Conservation (phyloP, 257 asterid species). For the Scutellaria barbata region DNA sequence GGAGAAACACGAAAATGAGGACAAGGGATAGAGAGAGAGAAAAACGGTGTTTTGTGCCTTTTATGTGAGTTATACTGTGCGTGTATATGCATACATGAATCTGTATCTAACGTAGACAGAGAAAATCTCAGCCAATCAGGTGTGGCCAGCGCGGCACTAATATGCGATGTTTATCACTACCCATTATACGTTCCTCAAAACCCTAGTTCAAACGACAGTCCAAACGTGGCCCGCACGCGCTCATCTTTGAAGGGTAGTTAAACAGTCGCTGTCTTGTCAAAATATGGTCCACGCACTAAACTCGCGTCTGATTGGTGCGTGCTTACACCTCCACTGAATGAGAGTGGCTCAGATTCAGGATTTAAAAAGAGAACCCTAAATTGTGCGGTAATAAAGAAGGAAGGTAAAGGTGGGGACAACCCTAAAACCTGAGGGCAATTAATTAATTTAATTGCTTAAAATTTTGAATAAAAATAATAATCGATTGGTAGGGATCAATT, state of each 20-base stretch:
- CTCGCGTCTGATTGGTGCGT: constrained; percentile 43
- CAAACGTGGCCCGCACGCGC: constrained; percentile 41
- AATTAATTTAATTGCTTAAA: constrained; percentile 11
- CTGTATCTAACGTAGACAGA: constrained; percentile 27
- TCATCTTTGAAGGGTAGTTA: background rate
- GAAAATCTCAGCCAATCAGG: constrained; percentile 35
- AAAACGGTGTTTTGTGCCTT: constrained; percentile 28
- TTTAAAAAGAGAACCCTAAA: constrained; percentile 51
- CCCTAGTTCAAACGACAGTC: constrained; percentile 53
- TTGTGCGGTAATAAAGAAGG: constrained; percentile 47
- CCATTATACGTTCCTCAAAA: constrained; percentile 41
- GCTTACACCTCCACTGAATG: rapidly evolving
- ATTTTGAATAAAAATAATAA: background rate
- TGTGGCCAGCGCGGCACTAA: constrained; percentile 38
- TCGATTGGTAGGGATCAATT: constrained; percentile 27
- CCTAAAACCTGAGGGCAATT: constrained; percentile 37
- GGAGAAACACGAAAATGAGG: constrained; percentile 37
- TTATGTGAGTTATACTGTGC: constrained; percentile 36
- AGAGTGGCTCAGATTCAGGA: constrained; percentile 29
- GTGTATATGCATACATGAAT: constrained; percentile 32
- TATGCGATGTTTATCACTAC: constrained; percentile 52
- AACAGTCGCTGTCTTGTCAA: constrained; percentile 37
- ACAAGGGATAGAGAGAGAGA: constrained; percentile 11
- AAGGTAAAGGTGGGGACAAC: constrained; percentile 46
- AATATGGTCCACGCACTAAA: constrained; percentile 40